Evolutionary conservation across 2,329 filamentous ascomycete species (phyloP).

Genomic region (Fusarium drepaniforme): DNA sequence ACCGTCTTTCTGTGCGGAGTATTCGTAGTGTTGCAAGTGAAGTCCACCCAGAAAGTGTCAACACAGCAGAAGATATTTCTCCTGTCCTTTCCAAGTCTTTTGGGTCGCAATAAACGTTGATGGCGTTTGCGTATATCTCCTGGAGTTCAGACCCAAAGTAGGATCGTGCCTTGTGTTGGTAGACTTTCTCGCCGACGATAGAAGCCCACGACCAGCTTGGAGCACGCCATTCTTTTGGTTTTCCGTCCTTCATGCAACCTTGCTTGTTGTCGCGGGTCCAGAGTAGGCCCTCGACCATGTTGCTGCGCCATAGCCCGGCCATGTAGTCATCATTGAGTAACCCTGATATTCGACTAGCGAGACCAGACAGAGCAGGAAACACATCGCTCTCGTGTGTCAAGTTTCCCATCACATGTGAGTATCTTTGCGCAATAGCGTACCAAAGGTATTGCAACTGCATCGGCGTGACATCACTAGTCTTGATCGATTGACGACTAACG

Average conservation of each 20-base stretch:
- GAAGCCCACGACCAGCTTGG: slow-evolving; percentile 31
- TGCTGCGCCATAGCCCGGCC: slow-evolving; percentile 14
- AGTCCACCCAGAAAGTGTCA: slow-evolving; percentile 15
- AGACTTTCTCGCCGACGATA: slow-evolving; percentile 5
- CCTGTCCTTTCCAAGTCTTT: slow-evolving; percentile 1
- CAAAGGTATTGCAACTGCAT: slow-evolving; percentile 14
- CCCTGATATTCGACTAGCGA: slow-evolving; percentile 16
- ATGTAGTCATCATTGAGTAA: slow-evolving; percentile 16
- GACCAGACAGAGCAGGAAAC: slow-evolving; percentile 26
- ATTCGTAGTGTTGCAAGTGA: background rate
- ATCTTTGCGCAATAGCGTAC: slow-evolving; percentile 22
- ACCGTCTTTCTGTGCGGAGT: background rate
- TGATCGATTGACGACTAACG: slow-evolving; percentile 13
- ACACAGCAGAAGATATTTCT: background rate
- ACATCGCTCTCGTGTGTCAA: slow-evolving; percentile 22
- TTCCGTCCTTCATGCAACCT: too few species aligned
- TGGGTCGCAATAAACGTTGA: background rate
- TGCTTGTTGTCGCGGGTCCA: background rate
- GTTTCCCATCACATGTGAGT: slow-evolving; percentile 20
- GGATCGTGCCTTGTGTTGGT: slow-evolving; percentile 1
- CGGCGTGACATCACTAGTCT: slow-evolving; percentile 18
- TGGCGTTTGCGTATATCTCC: slow-evolving; percentile 1
- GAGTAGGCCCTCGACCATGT: slow-evolving; percentile 15
- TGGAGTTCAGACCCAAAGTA: background rate
- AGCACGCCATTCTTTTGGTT: slow-evolving; percentile 11